Evolutionary conservation across 495 filamentous ascomycete species (phyloP), one percentile per base, ranked within the genome.

Genomic region (Annulohypoxylon moriforme): DNA sequence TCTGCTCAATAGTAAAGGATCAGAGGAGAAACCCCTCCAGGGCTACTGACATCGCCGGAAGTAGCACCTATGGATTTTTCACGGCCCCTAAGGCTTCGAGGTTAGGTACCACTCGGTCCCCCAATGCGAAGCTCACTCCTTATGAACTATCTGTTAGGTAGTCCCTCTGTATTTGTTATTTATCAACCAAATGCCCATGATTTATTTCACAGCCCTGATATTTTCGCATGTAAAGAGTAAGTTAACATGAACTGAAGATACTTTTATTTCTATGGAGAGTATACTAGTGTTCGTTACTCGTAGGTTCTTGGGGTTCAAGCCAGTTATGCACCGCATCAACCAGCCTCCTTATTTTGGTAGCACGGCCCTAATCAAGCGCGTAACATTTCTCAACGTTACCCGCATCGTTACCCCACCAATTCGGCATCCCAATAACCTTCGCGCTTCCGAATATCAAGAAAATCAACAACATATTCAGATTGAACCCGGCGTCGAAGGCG

Each of bases 401-500:
- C 10, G 74, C 70, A 33, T 79, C 76, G 55, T 89, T 88, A 2
- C 85, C 86, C 85, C 86, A 89, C 87, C 86, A 88, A 50, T 84
- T 76, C 31, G 86, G 84, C 86, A 88, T 88, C 27, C 75, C 79
- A 8, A 87, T 76, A 44, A 83, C 78, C 77, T 84, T 87, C 0
- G 81, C 85, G 13, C 82, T 79, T 0, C 84, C 83, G 52, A 88
- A 87, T 49, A 83, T 85, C 60, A 88, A 76, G 74, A 89, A 88
- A 25, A 87, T 83, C 20, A 88, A 76, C 64, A 88, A 67, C 82
- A 88, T 81, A 67, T 86, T 85, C 22, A 88, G 57, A 73, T 88
- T 88, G 65, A 87, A 89, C 1, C 84, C 86, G 3, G 86, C 84
- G 77, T 88, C 87, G 65, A 88, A 86, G 2, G 86, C 85, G 1